Conservation (phyloP, 768 basidiomycete genomes). For the Polyporus arcularius region DNA sequence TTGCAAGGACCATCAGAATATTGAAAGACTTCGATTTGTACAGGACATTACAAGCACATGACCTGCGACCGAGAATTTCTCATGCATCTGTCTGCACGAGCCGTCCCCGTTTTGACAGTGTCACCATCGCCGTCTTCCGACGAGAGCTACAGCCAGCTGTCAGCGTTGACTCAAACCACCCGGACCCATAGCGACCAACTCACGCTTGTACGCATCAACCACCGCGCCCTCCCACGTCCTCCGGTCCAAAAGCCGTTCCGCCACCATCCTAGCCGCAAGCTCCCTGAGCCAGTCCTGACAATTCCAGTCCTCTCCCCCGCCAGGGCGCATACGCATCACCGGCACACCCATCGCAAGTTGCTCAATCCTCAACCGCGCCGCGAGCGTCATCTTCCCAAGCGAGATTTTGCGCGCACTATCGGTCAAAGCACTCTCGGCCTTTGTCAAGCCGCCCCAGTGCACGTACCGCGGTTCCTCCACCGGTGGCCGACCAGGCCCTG, state of each 20-base stretch:
- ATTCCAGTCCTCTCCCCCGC: background rate
- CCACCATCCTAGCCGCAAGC: background rate
- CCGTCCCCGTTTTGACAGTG: no score
- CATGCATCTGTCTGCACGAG: no score
- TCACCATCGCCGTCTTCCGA: no score
- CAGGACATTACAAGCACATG: no score
- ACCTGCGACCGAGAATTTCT: no score
- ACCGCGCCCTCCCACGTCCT: background rate
- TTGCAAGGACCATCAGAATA: no score
- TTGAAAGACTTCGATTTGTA: no score
- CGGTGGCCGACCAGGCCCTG: background rate
- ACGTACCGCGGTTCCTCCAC: background rate
- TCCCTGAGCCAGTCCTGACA: slow-evolving; percentile 6
- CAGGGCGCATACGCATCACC: background rate
- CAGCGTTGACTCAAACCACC: no score
- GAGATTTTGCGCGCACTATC: background rate
- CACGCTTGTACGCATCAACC: background rate
- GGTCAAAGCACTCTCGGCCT: background rate
- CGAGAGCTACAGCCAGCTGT: no score
- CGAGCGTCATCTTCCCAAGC: background rate
- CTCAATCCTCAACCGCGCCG: background rate
- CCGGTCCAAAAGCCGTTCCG: background rate
- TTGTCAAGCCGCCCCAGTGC: background rate
- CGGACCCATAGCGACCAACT: no score
- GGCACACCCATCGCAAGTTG: background rate